Percentiles rank a stretch among this genome's conserved stretches.
Conservation (phyloP, 176 grass and related monocot genomes). For the Cenchrus fungigraminus region DNA sequence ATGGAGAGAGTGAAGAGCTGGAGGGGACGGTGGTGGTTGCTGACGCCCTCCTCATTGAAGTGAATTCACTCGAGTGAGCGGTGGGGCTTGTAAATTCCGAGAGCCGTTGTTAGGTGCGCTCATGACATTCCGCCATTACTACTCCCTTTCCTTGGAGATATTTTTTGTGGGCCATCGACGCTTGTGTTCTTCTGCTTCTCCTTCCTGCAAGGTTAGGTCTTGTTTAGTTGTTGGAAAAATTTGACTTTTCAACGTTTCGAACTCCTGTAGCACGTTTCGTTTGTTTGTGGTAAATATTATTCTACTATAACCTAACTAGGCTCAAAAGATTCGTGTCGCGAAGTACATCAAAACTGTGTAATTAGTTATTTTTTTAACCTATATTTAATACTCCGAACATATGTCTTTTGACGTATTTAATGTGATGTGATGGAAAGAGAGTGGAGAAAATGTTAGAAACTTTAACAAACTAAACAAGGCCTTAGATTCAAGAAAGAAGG, state of each 20-base stretch:
- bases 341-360: too few relatives aligned
- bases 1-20: not conserved
- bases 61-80: conserved; percentile 43
- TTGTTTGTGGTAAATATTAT: too few relatives aligned
- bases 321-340: too few relatives aligned
- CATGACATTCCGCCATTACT: conserved; percentile 34
- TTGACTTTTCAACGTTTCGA: too few relatives aligned
- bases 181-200: not conserved
- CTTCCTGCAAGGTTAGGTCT: not conserved
- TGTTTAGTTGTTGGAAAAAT: too few relatives aligned
- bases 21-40: conserved; percentile 18
- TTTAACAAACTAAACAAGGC: not conserved
- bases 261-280: too few relatives aligned
- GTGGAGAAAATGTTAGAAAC: too few relatives aligned
- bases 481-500: not conserved
- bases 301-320: too few relatives aligned
- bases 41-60: conserved; percentile 36
- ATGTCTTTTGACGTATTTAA: too few relatives aligned
- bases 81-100: conserved; percentile 32
- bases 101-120: conserved; percentile 24
- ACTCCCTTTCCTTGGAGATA: conserved; percentile 15
- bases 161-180: conserved; percentile 29
- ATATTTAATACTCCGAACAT: too few relatives aligned
- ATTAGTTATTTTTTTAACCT: too few relatives aligned
- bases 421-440: too few relatives aligned